Evolutionary conservation across 2,329 filamentous ascomycete genomes (phyloP).

Genomic region (Cercospora nicotianae): DNA sequence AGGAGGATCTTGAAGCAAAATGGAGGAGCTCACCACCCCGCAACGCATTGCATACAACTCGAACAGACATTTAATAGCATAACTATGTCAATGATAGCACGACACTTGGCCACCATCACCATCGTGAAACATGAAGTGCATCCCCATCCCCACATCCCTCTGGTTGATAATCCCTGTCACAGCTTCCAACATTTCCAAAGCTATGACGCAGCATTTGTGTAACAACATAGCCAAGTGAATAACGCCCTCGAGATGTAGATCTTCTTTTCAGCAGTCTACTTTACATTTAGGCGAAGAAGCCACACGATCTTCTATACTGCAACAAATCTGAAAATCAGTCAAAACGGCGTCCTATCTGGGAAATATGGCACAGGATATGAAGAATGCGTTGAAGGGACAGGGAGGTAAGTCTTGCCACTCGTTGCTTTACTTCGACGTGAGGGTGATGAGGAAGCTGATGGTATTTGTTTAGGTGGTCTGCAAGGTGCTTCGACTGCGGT

Average conservation of each 20-base stretch:
- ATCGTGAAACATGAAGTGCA: neutral
- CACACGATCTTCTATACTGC: neutral
- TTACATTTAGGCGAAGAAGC: slow-evolving; percentile 2
- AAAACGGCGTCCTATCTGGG: slow-evolving; percentile 21
- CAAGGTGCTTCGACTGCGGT: slow-evolving; percentile 31
- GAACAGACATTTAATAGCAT: neutral
- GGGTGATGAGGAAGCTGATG: neutral
- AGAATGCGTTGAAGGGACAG: slow-evolving; percentile 35
- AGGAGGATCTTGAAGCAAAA: neutral
- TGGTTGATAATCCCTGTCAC: neutral
- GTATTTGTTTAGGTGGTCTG: slow-evolving; percentile 28
- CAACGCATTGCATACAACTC: neutral
- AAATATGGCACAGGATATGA: slow-evolving; percentile 32
- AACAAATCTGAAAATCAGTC: neutral
- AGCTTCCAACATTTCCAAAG: slow-evolving; percentile 16
- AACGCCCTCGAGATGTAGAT: neutral
- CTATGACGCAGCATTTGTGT: slow-evolving; percentile 11
- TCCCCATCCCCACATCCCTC: neutral
- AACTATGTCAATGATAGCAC: neutral
- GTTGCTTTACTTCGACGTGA: neutral
- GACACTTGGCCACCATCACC: neutral
- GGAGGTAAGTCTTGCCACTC: slow-evolving; percentile 25
- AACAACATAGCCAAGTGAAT: slow-evolving; percentile 11
- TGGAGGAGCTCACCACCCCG: neutral
- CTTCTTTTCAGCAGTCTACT: neutral